Evolutionary conservation across 1,284 basidiomycete genomes (phyloP).

Genomic region (Dichomitus squalens): DNA sequence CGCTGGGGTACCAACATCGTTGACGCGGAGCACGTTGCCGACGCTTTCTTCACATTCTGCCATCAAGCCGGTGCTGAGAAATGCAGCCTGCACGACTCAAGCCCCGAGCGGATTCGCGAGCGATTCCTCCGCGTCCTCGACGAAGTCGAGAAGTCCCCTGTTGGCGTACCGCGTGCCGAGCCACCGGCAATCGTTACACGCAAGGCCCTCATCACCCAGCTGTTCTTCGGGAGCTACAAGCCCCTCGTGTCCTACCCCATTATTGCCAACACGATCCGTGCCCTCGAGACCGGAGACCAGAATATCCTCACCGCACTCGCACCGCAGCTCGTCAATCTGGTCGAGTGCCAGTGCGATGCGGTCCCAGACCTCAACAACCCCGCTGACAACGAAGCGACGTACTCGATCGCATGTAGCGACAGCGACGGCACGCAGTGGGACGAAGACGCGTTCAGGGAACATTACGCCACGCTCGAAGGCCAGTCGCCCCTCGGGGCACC

Average conservation of each 20-base stretch:
- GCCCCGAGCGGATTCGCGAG: slow-evolving; percentile 26
- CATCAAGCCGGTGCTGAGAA: slow-evolving; percentile 37
- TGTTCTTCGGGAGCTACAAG: slow-evolving; percentile 40
- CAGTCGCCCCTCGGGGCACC: not conserved
- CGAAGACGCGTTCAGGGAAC: not conserved
- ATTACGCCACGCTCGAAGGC: too few species aligned
- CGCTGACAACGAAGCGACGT: not conserved
- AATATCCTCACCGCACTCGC: not conserved
- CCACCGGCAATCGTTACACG: slow-evolving; percentile 17
- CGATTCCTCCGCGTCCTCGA: slow-evolving; percentile 31
- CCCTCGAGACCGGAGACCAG: not conserved
- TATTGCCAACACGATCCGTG: slow-evolving; percentile 39
- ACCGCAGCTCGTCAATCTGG: not conserved
- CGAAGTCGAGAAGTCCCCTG: slow-evolving; percentile 34
- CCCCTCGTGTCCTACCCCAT: slow-evolving; percentile 36
- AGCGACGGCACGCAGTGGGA: not conserved
- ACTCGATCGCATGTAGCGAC: not conserved
- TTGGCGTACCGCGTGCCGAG: slow-evolving; percentile 25
- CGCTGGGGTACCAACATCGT: slow-evolving; percentile 29
- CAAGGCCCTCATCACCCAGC: slow-evolving; percentile 21
- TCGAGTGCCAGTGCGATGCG: not conserved
- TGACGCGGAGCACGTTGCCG: slow-evolving; percentile 30
- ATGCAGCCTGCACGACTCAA: slow-evolving; percentile 42
- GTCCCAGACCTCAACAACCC: not conserved
- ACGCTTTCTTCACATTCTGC: slow-evolving; percentile 41